Base-by-base conservation (phyloP, 768 basidiomycete genomes). In the Pholiota molesta region DNA sequence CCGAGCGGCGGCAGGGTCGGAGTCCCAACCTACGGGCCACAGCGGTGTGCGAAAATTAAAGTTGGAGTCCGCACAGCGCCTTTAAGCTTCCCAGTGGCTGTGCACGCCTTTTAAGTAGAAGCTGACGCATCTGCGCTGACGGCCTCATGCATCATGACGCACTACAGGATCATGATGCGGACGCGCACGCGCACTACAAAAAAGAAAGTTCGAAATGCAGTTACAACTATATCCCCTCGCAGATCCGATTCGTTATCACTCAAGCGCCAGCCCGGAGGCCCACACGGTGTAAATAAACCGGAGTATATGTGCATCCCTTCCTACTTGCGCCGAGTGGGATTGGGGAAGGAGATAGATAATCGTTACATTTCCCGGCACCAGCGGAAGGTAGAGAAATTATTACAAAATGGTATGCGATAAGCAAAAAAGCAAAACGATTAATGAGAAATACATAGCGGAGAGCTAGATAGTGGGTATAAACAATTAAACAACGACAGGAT, bases 71-170 rank as follows among this genome's bases (percentile, higher is more conserved):
- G 40, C 40, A 9, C 49, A 7, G 9, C 45, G 29, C 35, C 19
- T 51, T 58, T 58, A 58, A 58, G 57, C 47, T 49, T 58, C n/a
- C 47, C 47, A 19, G 57, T 58, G 57, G 57, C 57, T 58, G 45
- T 58, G 37, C 57, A 44, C n/a, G 7, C 26, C 23, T 4, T n/a
- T n/a, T n/a, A n/a, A n/a, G n/a, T 26, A n/a, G 13, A 23, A 14
- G 47, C 11, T 49, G 47, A 49, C n/a, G 26, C 47, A 49, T 49
- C 4, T 49, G 4, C 23, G 23, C 42, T 44, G 42, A 37, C 35
- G 11, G 11, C 35, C 10, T 1, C 35, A 37, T 37, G 11, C 35
- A 1, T 1, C 35, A 37, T 37, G 49, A 52, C 21, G 49, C 16
- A 52, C 23, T 31, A 7, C 14, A n/a, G 49, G 17, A 29, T 51